Evolutionary conservation across 805 yeast species (phyloP).

Genomic region (Peterozyma toletana): DNA sequence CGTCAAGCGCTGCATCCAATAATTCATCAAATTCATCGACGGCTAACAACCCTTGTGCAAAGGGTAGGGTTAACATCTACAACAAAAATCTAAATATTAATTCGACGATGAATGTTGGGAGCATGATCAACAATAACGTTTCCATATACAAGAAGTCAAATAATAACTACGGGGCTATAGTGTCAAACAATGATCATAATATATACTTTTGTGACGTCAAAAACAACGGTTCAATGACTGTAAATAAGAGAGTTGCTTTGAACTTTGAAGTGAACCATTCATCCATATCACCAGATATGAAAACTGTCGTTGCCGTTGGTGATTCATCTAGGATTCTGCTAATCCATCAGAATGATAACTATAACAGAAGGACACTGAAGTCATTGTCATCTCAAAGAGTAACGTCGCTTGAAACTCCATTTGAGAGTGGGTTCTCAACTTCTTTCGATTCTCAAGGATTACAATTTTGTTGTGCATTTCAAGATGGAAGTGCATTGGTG

Average conservation of each 20-base stretch:
- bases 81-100: slow-evolving; percentile 40
- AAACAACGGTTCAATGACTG: slow-evolving; percentile 33
- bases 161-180: slow-evolving; percentile 45
- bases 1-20: slow-evolving; percentile 2
- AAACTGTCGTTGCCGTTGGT: slow-evolving; percentile 62
- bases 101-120: slow-evolving; percentile 58
- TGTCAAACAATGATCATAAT: slow-evolving; percentile 79
- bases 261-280: slow-evolving; percentile 74
- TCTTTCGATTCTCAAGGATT: slow-evolving; percentile 71
- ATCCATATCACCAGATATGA: slow-evolving; percentile 55
- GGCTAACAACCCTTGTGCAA: slow-evolving; percentile 24
- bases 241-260: slow-evolving; percentile 36
- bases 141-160: slow-evolving; percentile 37
- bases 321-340: slow-evolving; percentile 66
- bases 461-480: slow-evolving; percentile 74
- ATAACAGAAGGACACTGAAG: slow-evolving; percentile 17
- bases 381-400: slow-evolving; percentile 21
- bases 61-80: slow-evolving; percentile 60
- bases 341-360: slow-evolving; percentile 33
- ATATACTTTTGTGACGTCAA: slow-evolving; percentile 58
- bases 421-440: slow-evolving; percentile 81
- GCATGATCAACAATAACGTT: slow-evolving; percentile 78
- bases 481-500: slow-evolving; percentile 73
- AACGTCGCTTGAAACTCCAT: slow-evolving; percentile 42
- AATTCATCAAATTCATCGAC: slow-evolving; percentile 1